Evolutionary conservation across 2,329 filamentous ascomycete genomes (phyloP), one percentile per base, ranked within the genome.

Genomic region (Aphanoascus verrucosus): DNA sequence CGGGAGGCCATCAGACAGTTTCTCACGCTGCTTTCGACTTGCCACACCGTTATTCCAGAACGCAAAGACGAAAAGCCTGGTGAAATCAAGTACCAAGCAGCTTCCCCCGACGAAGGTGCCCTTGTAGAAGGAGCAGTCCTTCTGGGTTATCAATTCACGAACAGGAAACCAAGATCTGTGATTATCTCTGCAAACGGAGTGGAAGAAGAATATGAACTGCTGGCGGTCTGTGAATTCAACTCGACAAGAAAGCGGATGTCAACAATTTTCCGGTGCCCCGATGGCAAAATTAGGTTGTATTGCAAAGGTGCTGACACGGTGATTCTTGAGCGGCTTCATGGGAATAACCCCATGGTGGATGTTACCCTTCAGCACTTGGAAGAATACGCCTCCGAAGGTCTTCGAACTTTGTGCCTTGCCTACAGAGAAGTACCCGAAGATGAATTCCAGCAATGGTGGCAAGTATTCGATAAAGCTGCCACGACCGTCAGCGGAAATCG

Each of bases 171-270:
- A 31, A 82, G 83, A 55, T 81, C 88, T 4, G 93, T 98, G 31
- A 85, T 90, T 40, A 90, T 97, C 61, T 79, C 85, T 53, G 84
- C 85, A 1, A 79, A 80, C 38, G 89, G 86, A 0, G 73, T 80
- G 61, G 79, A 88, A 59, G 76, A 80, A 42, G 86, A 96, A 67
- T 98, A 93, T 66, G 88, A 96, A 67, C 77, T 98, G 38, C 74
- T 98, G 55, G 91, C 91, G 1, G 90, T 98, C n/a, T 96, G 91
- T 68, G 93, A 98, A 69, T 98, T 98, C 77, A 98, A 98, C 72
- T 97, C 93, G 1, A 93, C 89, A 7, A 80, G 93, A 63, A 98
- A 98, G 74, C 80, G 93, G 60, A 98, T 98, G 93, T 97, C 93
- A 6, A 87, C 91, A 19, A 94, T 98, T 60, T 96, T 94, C 74